Evolutionary conservation across 2,329 filamentous ascomycete species (phyloP), one percentile per base, ranked within the genome.

Genomic region (Ophiostoma fasciatum): DNA sequence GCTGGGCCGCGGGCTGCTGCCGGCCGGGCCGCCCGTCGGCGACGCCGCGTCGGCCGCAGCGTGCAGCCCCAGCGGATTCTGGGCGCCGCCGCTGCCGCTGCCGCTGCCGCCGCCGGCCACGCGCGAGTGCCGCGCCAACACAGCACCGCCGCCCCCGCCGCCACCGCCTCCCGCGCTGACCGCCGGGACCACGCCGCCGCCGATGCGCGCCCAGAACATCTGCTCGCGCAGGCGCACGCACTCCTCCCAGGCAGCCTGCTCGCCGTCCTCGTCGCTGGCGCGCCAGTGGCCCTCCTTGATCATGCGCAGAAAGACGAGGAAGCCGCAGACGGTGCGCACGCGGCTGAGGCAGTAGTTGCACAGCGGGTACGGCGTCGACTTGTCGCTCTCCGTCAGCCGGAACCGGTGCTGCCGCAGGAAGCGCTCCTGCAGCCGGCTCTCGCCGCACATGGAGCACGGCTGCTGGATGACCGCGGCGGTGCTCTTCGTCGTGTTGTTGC

Each of bases 171-270:
- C 19, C 3, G 3, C 27, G 9, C 27, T 20, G 9, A 6, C 12
- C 9, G 70, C 63, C 1, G 88, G 90, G 11, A 96, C 61, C 3
- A 98, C 84, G 12, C 90, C 90, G 20, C 87, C 90, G 19, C 88
- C 88, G 35, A 98, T 74, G 37, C 90, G 73, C 34, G 82, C 75
- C 90, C 90, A 98, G 54, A 98, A 98, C 81, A 98, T 94, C 47
- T 88, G 78, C 55, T 98, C 90, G 34, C 90, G 70, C 32, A 96
- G 59, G 21, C 80, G 74, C 10, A 94, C 81, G 39, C 84, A 84
- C 61, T 98, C 90, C 52, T 96, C 88, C 90, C 90, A 98, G 0
- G 85, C 84, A 20, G 75, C 73, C 51, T 81, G 83, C 57, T 92
- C 83, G 23, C 85, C 82, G 33, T 90, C 83, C 27, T 80, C 73